Evolutionary conservation across 345 rosid genomes (phyloP).

Genomic region (Pugionium cornutum): DNA sequence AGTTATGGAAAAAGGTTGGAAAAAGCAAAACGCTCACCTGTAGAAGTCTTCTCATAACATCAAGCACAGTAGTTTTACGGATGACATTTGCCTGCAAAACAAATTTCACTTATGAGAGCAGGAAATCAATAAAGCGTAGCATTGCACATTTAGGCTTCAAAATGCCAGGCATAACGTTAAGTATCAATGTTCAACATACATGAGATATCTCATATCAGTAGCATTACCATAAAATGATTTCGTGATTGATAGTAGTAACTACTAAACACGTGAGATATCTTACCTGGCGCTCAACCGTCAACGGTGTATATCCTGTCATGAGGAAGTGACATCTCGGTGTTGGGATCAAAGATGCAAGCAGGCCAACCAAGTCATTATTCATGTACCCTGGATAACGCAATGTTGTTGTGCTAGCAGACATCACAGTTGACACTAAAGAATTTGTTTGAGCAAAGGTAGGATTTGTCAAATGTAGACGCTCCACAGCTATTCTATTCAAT

Average conservation of each 20-base stretch:
- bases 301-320: conserved; percentile 98
- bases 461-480: conserved; percentile 80
- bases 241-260: too few species aligned
- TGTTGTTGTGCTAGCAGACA: conserved; percentile 99
- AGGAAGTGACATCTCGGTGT: conserved; percentile 99
- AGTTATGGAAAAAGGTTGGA: not conserved
- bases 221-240: not conserved
- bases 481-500: conserved; percentile 90
- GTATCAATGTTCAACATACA: too few species aligned
- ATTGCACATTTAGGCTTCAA: too few species aligned
- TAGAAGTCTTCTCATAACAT: conserved; percentile 98
- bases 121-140: too few species aligned
- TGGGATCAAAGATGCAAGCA: conserved; percentile 94
- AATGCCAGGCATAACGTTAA: too few species aligned
- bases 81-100: conserved; percentile 85
- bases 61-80: conserved; percentile 93
- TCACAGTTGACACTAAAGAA: conserved; percentile 92
- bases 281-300: conserved; percentile 96
- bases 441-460: conserved; percentile 95
- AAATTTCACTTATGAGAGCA: too few species aligned
- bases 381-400: conserved; percentile 96
- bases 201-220: too few species aligned
- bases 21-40: conserved; percentile 50
- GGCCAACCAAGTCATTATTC: conserved; percentile 98
- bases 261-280: conserved; percentile 17